phyloP scores from a whole-genome alignment of 75 land plant species.

The Pinus taeda region DNA sequence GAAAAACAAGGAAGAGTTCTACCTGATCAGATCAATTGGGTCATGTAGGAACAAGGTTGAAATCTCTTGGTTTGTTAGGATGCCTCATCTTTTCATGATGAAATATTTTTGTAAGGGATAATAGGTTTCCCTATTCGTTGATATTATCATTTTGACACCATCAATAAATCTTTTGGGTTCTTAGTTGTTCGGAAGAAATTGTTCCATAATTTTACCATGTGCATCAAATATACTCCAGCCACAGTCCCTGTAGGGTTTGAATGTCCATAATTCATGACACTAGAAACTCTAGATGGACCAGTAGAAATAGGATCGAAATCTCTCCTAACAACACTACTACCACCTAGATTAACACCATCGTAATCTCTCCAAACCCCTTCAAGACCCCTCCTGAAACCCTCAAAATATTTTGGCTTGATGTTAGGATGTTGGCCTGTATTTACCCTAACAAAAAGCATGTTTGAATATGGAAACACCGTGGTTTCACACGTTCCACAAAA shows the following conservation, averaged over 20 bases:
- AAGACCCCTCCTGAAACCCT: neutral
- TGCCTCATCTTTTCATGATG: too few relatives aligned
- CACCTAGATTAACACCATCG: constrained; percentile 2
- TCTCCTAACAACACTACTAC: neutral
- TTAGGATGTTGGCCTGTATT: neutral
- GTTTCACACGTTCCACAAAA: neutral
- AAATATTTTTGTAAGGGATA: too few relatives aligned
- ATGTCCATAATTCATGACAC: neutral
- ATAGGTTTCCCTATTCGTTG: too few relatives aligned
- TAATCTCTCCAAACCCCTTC: neutral
- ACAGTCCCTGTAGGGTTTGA: neutral
- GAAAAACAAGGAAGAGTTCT: too few relatives aligned
- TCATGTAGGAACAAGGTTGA: too few relatives aligned
- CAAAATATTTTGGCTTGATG: neutral
- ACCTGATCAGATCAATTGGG: too few relatives aligned
- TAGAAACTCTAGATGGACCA: too few relatives aligned
- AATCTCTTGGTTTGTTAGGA: too few relatives aligned
- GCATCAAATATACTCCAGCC: neutral
- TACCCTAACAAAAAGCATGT: neutral
- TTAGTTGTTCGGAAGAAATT: too few relatives aligned
- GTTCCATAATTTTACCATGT: too few relatives aligned
- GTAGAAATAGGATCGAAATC: neutral
- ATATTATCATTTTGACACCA: too few relatives aligned
- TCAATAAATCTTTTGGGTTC: too few relatives aligned
- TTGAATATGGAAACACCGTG: constrained; percentile 4